These are phyloP conservation scores for Paraphoma sp. DNA, from an alignment of 2,329 filamentous ascomycete genomes.

Conservation along the genomic window DNA sequence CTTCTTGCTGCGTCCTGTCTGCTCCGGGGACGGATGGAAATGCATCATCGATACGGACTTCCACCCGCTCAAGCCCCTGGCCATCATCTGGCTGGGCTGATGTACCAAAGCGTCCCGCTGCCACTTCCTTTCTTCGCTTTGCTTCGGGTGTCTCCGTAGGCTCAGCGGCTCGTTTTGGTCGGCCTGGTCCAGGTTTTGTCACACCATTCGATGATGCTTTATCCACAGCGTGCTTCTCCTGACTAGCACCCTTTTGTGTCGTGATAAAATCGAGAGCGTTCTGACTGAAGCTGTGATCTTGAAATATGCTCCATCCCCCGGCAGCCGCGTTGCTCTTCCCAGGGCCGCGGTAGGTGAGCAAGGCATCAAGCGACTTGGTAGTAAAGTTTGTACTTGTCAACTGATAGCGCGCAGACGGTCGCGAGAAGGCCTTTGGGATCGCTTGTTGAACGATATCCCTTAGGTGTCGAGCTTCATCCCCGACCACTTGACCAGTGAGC, in stretches of 20 bases:
- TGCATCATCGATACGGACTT: slow-evolving; percentile 58
- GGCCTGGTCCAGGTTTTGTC: slow-evolving; percentile 31
- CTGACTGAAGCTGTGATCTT: slow-evolving; percentile 64
- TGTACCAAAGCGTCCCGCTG: slow-evolving; percentile 74
- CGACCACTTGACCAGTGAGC: slow-evolving; percentile 42
- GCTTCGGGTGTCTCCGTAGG: slow-evolving; percentile 34
- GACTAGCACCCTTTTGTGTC: slow-evolving; percentile 28
- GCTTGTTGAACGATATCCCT: slow-evolving; percentile 76
- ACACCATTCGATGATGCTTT: slow-evolving; percentile 19
- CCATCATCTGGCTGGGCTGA: slow-evolving; percentile 47
- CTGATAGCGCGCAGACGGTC: slow-evolving; percentile 73
- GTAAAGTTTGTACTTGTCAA: slow-evolving; percentile 72
- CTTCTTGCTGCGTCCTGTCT: slow-evolving; percentile 15
- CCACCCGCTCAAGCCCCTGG: slow-evolving; percentile 55
- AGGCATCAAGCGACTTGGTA: slow-evolving; percentile 73
- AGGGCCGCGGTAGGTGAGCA: slow-evolving; percentile 73
- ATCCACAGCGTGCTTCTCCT: slow-evolving; percentile 17
- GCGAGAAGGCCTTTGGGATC: slow-evolving; percentile 81
- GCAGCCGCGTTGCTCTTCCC: slow-evolving; percentile 74
- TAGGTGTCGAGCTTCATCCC: slow-evolving; percentile 59
- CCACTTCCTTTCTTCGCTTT: slow-evolving; percentile 68
- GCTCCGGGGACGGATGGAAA: slow-evolving; percentile 34
- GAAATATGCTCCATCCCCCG: slow-evolving; percentile 82
- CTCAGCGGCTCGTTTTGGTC: slow-evolving; percentile 36
- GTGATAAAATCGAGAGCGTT: slow-evolving; percentile 57